Evolutionary conservation across 2,329 filamentous ascomycete species (phyloP).

Genomic region (Colletotrichum truncatum): DNA sequence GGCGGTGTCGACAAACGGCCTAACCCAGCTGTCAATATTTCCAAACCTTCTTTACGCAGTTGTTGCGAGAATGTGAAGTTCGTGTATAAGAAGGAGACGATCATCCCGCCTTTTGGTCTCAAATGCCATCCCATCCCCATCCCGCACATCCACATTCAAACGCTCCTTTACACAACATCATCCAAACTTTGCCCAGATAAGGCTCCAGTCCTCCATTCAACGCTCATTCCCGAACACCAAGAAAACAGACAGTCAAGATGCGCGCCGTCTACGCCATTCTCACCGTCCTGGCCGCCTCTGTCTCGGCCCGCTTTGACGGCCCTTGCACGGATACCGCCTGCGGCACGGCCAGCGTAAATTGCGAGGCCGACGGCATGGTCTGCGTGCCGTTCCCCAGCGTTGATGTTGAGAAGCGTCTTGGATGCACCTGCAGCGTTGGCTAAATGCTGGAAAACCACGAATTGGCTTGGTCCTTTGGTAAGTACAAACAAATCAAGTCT

Average conservation of each 20-base stretch:
- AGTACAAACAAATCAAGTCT: neutral
- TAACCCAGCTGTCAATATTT: neutral
- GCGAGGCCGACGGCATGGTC: constrained; percentile 19
- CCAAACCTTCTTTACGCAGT: neutral
- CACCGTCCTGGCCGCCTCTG: constrained; percentile 14
- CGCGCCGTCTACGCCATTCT: constrained; percentile 11
- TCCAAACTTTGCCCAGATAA: neutral
- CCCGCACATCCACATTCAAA: neutral
- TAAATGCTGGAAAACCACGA: neutral
- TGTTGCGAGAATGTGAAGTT: neutral
- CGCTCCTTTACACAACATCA: neutral
- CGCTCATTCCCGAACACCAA: neutral
- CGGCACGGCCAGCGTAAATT: constrained; percentile 14
- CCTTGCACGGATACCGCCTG: constrained; percentile 13
- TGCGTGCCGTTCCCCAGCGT: constrained; percentile 26
- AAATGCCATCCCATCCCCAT: constrained; percentile 11
- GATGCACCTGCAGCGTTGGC: constrained; percentile 22
- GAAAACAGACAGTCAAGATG: neutral
- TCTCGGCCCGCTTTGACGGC: constrained; percentile 22
- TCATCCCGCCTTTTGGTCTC: neutral
- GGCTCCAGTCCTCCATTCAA: too few relatives aligned
- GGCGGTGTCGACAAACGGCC: neutral
- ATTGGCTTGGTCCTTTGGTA: neutral
- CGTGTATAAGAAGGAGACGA: constrained; percentile 17
- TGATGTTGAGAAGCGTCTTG: constrained; percentile 8